Conservation (phyloP, 2,329 filamentous ascomycete genomes). For the Pseudogymnoascus sp. region DNA sequence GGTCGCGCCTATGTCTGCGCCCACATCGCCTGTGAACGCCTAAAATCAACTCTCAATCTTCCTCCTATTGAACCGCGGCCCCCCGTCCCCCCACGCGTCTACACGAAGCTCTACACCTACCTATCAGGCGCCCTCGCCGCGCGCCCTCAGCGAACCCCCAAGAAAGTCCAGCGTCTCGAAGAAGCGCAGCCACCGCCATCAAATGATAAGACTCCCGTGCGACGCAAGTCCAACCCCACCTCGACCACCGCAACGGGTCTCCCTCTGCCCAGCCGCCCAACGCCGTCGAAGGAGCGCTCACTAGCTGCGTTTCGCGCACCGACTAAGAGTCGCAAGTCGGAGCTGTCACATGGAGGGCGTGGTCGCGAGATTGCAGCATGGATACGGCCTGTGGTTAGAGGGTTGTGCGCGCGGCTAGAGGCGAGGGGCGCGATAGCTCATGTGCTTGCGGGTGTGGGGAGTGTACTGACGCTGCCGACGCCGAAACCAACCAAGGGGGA, state of each 20-base stretch:
- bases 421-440: slow-evolving; percentile 60
- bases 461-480: slow-evolving; percentile 29
- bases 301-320: slow-evolving; percentile 33
- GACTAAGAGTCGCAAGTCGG: slow-evolving; percentile 18
- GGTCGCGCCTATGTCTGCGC: slow-evolving; percentile 78
- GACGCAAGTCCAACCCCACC: slow-evolving; percentile 22
- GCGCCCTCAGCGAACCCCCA: slow-evolving; percentile 24
- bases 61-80: slow-evolving; percentile 68
- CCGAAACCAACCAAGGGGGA: slow-evolving; percentile 13
- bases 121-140: slow-evolving; percentile 63
- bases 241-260: not conserved
- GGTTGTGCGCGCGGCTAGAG: slow-evolving; percentile 54
- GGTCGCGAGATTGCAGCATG: slow-evolving; percentile 45
- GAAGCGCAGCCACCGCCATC: not conserved
- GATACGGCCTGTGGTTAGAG: slow-evolving; percentile 61
- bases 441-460: slow-evolving; percentile 65
- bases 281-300: slow-evolving; percentile 40
- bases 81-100: slow-evolving; percentile 70
- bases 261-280: slow-evolving; percentile 25
- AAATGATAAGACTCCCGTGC: slow-evolving; percentile 6
- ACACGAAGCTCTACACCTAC: slow-evolving; percentile 75
- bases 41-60: slow-evolving; percentile 69
- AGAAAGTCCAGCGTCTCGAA: slow-evolving; percentile 16
- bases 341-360: slow-evolving; percentile 19
- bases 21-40: slow-evolving; percentile 79